phyloP scores from a whole-genome alignment of 2,329 filamentous ascomycete genomes.

The Macroventuria anomochaeta region DNA sequence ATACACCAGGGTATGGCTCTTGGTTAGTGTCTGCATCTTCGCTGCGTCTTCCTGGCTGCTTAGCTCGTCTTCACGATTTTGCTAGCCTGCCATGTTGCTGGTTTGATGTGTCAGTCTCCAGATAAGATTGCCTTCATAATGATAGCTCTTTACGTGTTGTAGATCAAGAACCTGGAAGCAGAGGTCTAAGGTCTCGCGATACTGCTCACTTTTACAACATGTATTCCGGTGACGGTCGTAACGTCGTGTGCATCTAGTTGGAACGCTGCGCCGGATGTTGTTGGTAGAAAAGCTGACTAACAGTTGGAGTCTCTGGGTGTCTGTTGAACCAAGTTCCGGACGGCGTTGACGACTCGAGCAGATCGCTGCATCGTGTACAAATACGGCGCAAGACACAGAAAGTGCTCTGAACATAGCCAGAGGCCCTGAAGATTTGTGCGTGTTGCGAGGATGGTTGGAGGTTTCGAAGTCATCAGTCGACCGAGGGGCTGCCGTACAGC shows the following conservation, averaged over 20 bases:
- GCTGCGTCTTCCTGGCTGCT: background rate
- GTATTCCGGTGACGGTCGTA: background rate
- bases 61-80: background rate
- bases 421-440: background rate
- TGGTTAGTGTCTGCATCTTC: background rate
- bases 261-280: background rate
- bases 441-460: constrained; percentile 1
- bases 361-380: background rate
- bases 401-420: too few species aligned
- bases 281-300: background rate
- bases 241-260: background rate
- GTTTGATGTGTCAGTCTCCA: background rate
- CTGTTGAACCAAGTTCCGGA: background rate
- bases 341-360: background rate
- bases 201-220: background rate
- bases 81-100: background rate
- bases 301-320: background rate
- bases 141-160: background rate
- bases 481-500: constrained; percentile 30
- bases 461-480: constrained; percentile 17
- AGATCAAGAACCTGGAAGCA: background rate
- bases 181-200: background rate
- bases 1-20: background rate
- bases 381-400: background rate
- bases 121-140: background rate